Conservation (phyloP, 768 basidiomycete species). For the Boletus edulis region DNA sequence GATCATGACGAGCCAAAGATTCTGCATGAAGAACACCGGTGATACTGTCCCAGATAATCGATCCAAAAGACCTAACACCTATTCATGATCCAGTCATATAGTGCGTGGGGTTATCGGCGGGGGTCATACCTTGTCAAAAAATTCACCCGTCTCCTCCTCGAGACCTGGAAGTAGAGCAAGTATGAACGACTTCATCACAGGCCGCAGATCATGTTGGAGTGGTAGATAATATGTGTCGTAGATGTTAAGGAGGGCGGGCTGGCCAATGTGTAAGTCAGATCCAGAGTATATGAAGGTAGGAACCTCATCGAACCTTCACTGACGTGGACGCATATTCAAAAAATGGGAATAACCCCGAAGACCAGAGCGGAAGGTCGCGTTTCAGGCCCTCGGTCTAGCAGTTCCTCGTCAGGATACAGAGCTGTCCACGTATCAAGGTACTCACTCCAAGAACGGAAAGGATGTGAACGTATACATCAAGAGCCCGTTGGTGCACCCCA, state of each 20-base stretch:
- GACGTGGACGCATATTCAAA: constrained; percentile 99
- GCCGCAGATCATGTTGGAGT: constrained; percentile 74
- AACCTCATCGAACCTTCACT: constrained; percentile 63
- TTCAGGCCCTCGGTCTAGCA: constrained; percentile 79
- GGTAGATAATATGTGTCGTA: constrained; percentile 93
- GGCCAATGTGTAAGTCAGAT: neutral
- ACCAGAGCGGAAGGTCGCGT: constrained; percentile 89
- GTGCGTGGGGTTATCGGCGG: neutral
- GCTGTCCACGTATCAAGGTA: constrained; percentile 5
- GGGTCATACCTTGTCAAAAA: constrained; percentile 76
- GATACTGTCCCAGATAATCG: constrained; percentile 81
- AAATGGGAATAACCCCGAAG: constrained; percentile 95
- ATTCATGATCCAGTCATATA: constrained; percentile 13
- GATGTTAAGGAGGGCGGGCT: constrained; percentile 88
- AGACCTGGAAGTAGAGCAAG: constrained; percentile 91
- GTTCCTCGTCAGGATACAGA: constrained; percentile 6
- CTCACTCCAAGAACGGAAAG: constrained; percentile 87
- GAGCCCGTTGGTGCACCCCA: constrained; percentile 93
- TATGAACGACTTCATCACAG: constrained; percentile 92
- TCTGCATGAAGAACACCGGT: constrained; percentile 90
- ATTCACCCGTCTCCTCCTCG: constrained; percentile 97
- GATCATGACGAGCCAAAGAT: constrained; percentile 90
- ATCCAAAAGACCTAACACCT: constrained; percentile 82
- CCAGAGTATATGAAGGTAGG: neutral
- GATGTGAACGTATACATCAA: constrained; percentile 94